A percentile compares a stretch with the other conserved stretches of the same genome.
These are phyloP conservation scores for Fusarium ramigenum DNA, from an alignment of 2,329 filamentous ascomycete species.

Conservation along the genomic window DNA sequence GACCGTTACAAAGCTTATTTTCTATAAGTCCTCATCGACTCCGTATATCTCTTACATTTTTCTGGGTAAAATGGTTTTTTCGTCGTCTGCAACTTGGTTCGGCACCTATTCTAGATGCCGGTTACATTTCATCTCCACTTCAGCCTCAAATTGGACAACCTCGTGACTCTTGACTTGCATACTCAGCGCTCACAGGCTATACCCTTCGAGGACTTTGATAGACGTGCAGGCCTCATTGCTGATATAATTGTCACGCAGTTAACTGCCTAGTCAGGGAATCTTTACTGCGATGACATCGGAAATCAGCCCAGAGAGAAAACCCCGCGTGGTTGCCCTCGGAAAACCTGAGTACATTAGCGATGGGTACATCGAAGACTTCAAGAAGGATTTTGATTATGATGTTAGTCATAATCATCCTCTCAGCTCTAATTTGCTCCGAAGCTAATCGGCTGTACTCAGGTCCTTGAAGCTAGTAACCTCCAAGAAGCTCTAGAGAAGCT, in stretches of 20 bases:
- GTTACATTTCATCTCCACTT: background rate
- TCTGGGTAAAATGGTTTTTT: too few species aligned
- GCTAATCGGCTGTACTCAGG: slow-evolving; percentile 4
- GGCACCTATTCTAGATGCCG: background rate
- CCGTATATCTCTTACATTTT: background rate
- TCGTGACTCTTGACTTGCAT: background rate
- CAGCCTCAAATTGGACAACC: background rate
- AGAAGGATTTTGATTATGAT: slow-evolving; percentile 50
- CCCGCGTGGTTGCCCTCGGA: slow-evolving; percentile 55
- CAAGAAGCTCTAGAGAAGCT: slow-evolving; percentile 49
- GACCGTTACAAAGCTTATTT: background rate
- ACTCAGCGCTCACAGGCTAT: fast-evolving
- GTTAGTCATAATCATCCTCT: slow-evolving; percentile 19
- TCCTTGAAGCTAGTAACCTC: slow-evolving; percentile 50
- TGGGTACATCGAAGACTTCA: slow-evolving; percentile 53
- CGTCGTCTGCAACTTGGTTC: background rate
- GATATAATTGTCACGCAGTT: too few species aligned
- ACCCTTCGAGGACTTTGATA: fast-evolving
- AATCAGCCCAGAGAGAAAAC: slow-evolving; percentile 39
- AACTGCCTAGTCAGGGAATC: fast-evolving
- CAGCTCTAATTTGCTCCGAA: fast-evolving
- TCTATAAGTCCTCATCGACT: background rate
- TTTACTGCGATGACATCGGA: background rate
- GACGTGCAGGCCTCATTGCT: fast-evolving
- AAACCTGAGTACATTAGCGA: slow-evolving; percentile 50